phyloP scores from a whole-genome alignment of 371 early-diverging fungal species.

The Nematocida minor region DNA sequence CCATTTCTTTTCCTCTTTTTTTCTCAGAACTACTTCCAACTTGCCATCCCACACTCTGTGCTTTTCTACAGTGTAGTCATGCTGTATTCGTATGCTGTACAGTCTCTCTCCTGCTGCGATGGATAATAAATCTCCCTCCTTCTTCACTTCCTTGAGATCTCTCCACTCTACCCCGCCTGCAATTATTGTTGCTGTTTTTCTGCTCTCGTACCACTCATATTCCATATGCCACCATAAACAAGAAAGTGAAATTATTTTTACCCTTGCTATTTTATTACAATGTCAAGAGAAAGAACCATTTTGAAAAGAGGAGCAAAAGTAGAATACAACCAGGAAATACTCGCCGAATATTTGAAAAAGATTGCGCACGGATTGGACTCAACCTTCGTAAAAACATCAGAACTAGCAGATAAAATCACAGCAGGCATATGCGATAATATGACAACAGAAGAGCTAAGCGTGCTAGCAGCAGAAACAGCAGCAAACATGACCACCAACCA shows the following conservation, averaged over 20 bases:
- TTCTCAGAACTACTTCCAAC: slow-evolving; percentile 30
- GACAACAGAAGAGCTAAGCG: slow-evolving; percentile 28
- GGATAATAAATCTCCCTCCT: not conserved
- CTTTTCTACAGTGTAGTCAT: not conserved
- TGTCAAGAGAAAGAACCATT: slow-evolving; percentile 5
- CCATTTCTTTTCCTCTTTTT: slow-evolving; percentile 17
- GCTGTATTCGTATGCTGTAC: slow-evolving; percentile 1
- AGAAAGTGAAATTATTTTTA: slow-evolving; percentile 40
- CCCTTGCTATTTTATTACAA: not conserved
- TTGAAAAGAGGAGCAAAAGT: slow-evolving; percentile 21
- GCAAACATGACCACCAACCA: slow-evolving; percentile 72
- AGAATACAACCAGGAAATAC: slow-evolving; percentile 15
- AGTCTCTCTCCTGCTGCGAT: not conserved
- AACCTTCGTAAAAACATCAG: slow-evolving; percentile 20
- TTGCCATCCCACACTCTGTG: not conserved
- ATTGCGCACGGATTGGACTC: slow-evolving; percentile 16
- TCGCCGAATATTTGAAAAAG: slow-evolving; percentile 6
- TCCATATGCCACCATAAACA: slow-evolving; percentile 20
- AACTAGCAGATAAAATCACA: slow-evolving; percentile 30
- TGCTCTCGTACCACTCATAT: slow-evolving; percentile 49
- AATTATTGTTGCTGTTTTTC: slow-evolving; percentile 1
- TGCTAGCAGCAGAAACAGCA: slow-evolving; percentile 47
- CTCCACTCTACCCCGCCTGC: not conserved
- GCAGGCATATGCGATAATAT: slow-evolving; percentile 28
- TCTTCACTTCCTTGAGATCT: not conserved